Conservation (phyloP, 306 rosid genomes). For the Lathyrus sativus region DNA sequence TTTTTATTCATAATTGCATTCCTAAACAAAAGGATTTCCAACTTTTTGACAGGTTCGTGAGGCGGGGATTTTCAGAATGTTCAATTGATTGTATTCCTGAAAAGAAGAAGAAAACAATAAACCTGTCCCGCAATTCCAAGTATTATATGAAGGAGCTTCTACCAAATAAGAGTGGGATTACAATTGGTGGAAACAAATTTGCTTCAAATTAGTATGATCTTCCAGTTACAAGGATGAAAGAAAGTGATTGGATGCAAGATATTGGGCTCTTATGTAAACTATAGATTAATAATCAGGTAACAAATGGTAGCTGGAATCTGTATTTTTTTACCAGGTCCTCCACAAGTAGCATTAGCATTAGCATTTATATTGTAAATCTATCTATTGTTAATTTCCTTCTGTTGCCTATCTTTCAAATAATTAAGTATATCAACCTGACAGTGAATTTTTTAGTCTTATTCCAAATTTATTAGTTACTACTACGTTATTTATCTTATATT, state of each 20-base stretch:
- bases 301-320: constrained; percentile 6
- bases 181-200: constrained; percentile 46
- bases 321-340: constrained; percentile 11
- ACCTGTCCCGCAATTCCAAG: constrained; percentile 89
- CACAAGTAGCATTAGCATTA: constrained; percentile 15
- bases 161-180: constrained; percentile 75
- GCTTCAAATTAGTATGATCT: constrained; percentile 34
- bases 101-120: constrained; percentile 63
- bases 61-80: constrained; percentile 95
- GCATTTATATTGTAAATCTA: background rate
- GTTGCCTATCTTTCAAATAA: background rate
- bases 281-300: background rate
- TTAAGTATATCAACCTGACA: background rate
- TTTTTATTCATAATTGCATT: constrained; percentile 24
- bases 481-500: too few relatives aligned
- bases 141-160: constrained; percentile 80
- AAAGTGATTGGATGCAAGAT: background rate
- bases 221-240: background rate
- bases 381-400: background rate
- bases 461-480: background rate
- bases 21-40: constrained; percentile 16
- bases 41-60: constrained; percentile 75
- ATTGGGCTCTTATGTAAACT: constrained; percentile 26
- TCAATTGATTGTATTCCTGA: constrained; percentile 79
- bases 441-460: background rate